Percentiles rank a stretch among this genome's conserved stretches.
Conservation (phyloP, 2,329 filamentous ascomycete genomes). For the Nigrograna mackinnonii region DNA sequence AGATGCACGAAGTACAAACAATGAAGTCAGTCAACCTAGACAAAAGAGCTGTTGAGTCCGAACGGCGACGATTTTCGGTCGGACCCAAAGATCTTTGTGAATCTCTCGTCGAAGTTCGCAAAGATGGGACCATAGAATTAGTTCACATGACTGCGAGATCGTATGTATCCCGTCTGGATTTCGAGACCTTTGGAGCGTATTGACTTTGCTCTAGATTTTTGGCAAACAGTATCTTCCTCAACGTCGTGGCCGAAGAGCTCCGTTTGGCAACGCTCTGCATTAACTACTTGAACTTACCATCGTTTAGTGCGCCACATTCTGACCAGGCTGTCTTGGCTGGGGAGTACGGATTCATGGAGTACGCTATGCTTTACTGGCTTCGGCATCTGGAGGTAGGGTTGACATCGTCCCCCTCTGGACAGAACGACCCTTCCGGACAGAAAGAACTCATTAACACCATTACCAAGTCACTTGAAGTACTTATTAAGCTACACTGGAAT, state of each 20-base stretch:
- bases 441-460: too few species aligned
- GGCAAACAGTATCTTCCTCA: conserved; percentile 1
- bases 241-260: conserved; percentile 2
- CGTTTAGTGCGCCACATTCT: background rate
- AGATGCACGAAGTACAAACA: conserved; percentile 47
- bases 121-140: conserved; percentile 38
- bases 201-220: conserved; percentile 5
- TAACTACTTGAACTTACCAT: conserved; percentile 6
- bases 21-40: conserved; percentile 37
- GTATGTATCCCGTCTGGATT: conserved; percentile 21
- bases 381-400: conserved; percentile 11
- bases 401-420: too few species aligned
- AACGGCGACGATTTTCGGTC: conserved; percentile 23
- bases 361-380: conserved; percentile 11
- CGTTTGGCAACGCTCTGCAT: conserved; percentile 9
- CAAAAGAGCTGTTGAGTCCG: conserved; percentile 26
- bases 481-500: conserved; percentile 33
- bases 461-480: too few species aligned
- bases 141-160: conserved; percentile 44
- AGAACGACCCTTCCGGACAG: conserved; percentile 23
- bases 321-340: conserved; percentile 3
- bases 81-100: conserved; percentile 39
- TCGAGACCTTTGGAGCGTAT: background rate
- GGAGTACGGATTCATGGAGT: conserved; percentile 11
- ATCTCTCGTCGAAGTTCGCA: conserved; percentile 40